Conservation (phyloP, 2,329 filamentous ascomycete genomes). For the Botrytis squamosa region DNA sequence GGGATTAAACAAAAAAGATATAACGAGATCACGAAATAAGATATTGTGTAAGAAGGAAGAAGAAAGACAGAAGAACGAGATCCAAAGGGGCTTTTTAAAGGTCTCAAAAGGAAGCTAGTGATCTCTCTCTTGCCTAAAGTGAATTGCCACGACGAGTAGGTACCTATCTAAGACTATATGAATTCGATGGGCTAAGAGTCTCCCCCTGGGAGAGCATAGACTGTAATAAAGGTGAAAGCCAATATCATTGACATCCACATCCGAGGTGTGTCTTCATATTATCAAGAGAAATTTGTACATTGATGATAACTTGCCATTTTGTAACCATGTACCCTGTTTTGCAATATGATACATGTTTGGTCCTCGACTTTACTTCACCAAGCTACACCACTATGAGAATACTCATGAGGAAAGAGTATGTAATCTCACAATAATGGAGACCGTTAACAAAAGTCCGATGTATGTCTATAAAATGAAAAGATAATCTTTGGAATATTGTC, state of each 20-base stretch:
- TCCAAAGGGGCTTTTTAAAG: background rate
- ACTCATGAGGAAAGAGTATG: rapidly evolving
- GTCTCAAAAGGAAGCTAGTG: background rate
- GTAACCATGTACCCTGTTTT: background rate
- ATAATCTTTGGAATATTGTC: rapidly evolving
- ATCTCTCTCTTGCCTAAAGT: background rate
- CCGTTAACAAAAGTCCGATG: background rate
- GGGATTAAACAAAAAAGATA: background rate
- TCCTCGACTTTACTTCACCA: too few relatives aligned
- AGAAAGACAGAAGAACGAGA: background rate
- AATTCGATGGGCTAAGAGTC: background rate
- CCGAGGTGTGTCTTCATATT: background rate
- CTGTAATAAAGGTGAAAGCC: background rate
- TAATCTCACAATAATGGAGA: background rate
- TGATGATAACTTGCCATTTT: background rate
- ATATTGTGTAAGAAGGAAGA: background rate
- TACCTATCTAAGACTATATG: background rate
- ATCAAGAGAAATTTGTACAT: rapidly evolving
- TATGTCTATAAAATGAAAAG: background rate
- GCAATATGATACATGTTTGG: background rate
- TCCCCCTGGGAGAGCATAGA: too few relatives aligned
- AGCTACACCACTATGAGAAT: background rate
- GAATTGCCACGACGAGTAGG: background rate
- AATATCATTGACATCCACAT: background rate
- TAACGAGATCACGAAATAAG: background rate